These are phyloP conservation scores for Vitis hybrid DNA, from an alignment of 177 flowering plant genomes.

Conservation along the genomic window DNA sequence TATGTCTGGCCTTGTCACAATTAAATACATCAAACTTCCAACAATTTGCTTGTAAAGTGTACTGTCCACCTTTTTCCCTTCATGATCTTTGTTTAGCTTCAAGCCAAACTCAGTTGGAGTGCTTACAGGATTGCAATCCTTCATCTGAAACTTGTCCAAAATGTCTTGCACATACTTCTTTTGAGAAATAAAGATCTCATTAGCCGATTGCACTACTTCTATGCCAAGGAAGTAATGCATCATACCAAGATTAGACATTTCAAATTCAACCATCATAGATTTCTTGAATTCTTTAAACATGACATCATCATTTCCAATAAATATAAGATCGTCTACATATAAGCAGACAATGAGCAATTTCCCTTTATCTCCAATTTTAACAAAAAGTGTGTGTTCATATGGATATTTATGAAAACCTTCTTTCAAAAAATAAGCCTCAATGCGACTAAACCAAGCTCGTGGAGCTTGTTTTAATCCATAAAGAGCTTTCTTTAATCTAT, in stretches of 20 bases:
- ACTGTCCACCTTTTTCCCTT: constrained; percentile 2
- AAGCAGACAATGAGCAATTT: not conserved
- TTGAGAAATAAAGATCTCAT: too few relatives aligned
- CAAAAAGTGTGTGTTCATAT: not conserved
- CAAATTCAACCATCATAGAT: not conserved
- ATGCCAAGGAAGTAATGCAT: constrained; percentile 2
- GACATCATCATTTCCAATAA: not conserved
- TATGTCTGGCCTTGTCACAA: too few relatives aligned
- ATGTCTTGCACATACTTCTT: too few relatives aligned
- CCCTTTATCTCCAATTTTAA: not conserved
- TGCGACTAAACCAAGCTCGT: constrained; percentile 12
- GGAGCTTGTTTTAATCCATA: constrained; percentile 20
- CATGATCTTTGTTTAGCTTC: constrained; percentile 8
- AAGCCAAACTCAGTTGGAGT: constrained; percentile 5
- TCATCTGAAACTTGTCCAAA: too few relatives aligned
- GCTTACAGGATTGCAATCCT: constrained; percentile 1
- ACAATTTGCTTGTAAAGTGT: not conserved
- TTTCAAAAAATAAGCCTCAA: constrained; percentile 7
- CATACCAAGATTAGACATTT: too few relatives aligned
- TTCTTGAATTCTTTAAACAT: constrained; percentile 6
- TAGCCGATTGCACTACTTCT: constrained; percentile 6
- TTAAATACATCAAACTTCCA: too few relatives aligned
- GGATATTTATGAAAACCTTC: not conserved
- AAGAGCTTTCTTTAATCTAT: too few relatives aligned
- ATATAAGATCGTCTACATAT: constrained; percentile 3